phyloP scores from a whole-genome alignment of 305 asterid genomes.

The Fraxinus paxiana region DNA sequence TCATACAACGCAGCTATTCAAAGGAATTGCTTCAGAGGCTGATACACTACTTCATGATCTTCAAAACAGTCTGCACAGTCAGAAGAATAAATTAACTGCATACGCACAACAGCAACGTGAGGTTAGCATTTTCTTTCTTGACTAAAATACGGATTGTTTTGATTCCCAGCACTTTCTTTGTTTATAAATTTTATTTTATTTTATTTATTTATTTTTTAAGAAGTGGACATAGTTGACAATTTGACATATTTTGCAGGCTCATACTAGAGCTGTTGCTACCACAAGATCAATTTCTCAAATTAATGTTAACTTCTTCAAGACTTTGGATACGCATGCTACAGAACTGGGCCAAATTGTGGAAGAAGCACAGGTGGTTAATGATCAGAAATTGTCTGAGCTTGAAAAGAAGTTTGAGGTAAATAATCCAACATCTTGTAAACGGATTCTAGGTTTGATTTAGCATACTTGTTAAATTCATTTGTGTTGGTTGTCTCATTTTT shows the following conservation, averaged over 20 bases:
- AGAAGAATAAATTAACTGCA: slow-evolving; percentile 28
- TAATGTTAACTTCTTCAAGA: slow-evolving; percentile 42
- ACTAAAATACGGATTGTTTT: not conserved
- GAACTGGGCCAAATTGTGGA: slow-evolving; percentile 63
- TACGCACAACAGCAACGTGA: slow-evolving; percentile 39
- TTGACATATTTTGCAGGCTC: slow-evolving; percentile 33
- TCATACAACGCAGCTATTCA: slow-evolving; percentile 21
- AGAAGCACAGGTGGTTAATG: slow-evolving; percentile 54
- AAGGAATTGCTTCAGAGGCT: slow-evolving; percentile 30
- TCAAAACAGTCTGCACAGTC: slow-evolving; percentile 31
- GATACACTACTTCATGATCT: slow-evolving; percentile 32
- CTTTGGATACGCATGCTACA: slow-evolving; percentile 43
- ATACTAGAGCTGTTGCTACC: slow-evolving; percentile 32
- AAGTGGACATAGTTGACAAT: not conserved
- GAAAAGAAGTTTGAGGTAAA: slow-evolving; percentile 65
- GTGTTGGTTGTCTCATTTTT: slow-evolving; percentile 3
- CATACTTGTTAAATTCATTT: not conserved
- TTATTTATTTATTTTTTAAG: not conserved
- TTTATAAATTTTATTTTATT: not conserved
- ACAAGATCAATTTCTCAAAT: slow-evolving; percentile 39
- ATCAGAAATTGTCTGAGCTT: slow-evolving; percentile 55
- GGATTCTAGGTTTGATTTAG: not conserved
- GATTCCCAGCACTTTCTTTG: not conserved
- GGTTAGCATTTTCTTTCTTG: slow-evolving; percentile 24
- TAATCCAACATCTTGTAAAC: not conserved